phyloP scores from a whole-genome alignment of 495 filamentous ascomycete species.

The Aspergillus biplanus region DNA sequence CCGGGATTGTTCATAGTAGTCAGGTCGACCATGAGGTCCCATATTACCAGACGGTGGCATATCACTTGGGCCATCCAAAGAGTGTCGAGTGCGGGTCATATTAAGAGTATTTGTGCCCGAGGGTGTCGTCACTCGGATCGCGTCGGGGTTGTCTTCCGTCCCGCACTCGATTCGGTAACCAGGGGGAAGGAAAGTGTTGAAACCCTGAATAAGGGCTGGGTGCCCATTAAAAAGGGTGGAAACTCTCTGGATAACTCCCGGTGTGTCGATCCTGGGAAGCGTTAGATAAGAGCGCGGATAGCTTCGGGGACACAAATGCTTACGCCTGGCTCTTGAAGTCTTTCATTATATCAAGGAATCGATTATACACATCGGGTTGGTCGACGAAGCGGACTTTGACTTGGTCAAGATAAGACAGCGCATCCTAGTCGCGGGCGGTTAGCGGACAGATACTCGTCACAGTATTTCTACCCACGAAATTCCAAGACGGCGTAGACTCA shows the following conservation, averaged over 20 bases:
- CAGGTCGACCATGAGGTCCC: slow-evolving; percentile 41
- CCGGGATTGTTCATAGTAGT: slow-evolving; percentile 53
- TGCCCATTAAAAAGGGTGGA: slow-evolving; percentile 97
- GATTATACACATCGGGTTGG: slow-evolving; percentile 97
- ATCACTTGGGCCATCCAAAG: slow-evolving; percentile 48
- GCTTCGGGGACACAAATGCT: slow-evolving; percentile 36
- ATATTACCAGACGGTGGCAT: slow-evolving; percentile 38
- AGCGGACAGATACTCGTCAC: slow-evolving; percentile 1
- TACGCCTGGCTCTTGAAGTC: slow-evolving; percentile 98
- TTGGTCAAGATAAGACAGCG: slow-evolving; percentile 95
- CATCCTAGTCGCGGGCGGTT: slow-evolving; percentile 66
- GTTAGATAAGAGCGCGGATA: slow-evolving; percentile 21
- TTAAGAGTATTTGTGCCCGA: slow-evolving; percentile 74
- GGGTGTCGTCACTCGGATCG: slow-evolving; percentile 95
- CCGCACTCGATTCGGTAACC: slow-evolving; percentile 98
- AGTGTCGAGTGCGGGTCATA: slow-evolving; percentile 56
- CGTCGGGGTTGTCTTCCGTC: slow-evolving; percentile 86
- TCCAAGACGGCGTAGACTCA: slow-evolving; percentile 46
- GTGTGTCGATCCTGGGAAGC: slow-evolving; percentile 82
- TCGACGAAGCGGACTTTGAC: slow-evolving; percentile 98
- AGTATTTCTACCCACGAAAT: not conserved
- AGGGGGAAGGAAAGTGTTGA: slow-evolving; percentile 97
- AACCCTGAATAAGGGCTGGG: slow-evolving; percentile 95
- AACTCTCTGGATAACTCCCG: slow-evolving; percentile 95
- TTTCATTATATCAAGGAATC: slow-evolving; percentile 99